Evolutionary conservation across 768 basidiomycete genomes (phyloP).

Genomic region (Macrolepiota dolichaula): DNA sequence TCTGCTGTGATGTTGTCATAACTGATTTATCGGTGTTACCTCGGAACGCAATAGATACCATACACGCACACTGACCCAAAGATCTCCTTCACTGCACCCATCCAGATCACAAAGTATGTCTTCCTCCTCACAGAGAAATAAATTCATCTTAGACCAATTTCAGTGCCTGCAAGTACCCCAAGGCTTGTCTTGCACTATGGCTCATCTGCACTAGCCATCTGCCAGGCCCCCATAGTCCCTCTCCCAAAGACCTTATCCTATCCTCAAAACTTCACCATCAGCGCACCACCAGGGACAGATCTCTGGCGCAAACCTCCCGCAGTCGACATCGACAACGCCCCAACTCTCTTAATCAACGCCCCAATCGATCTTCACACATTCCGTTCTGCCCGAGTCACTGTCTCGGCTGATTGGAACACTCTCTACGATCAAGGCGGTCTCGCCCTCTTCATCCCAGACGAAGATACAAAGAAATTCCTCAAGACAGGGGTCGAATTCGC

Average conservation of each 20-base stretch:
- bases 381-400: conserved; percentile 28
- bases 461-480: conserved; percentile 28
- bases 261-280: conserved; percentile 19
- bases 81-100: not conserved
- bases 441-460: conserved; percentile 29
- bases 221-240: conserved; percentile 15
- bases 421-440: conserved; percentile 30
- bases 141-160: not conserved
- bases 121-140: not conserved
- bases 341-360: conserved; percentile 23
- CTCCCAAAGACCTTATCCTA: conserved; percentile 21
- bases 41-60: not conserved
- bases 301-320: conserved; percentile 30
- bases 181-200: conserved; percentile 28
- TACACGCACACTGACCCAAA: not conserved
- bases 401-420: conserved; percentile 24
- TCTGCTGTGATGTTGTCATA: not conserved
- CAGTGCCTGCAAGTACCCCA: conserved; percentile 14
- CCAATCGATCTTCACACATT: conserved; percentile 27
- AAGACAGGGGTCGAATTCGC: conserved; percentile 31
- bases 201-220: conserved; percentile 29
- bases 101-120: not conserved
- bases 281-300: conserved; percentile 25
- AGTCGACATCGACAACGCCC: conserved; percentile 28
- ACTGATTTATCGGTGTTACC: not conserved